Conservation (phyloP, 805 yeast genomes). For the Wickerhamomyces kurtzmanii region DNA sequence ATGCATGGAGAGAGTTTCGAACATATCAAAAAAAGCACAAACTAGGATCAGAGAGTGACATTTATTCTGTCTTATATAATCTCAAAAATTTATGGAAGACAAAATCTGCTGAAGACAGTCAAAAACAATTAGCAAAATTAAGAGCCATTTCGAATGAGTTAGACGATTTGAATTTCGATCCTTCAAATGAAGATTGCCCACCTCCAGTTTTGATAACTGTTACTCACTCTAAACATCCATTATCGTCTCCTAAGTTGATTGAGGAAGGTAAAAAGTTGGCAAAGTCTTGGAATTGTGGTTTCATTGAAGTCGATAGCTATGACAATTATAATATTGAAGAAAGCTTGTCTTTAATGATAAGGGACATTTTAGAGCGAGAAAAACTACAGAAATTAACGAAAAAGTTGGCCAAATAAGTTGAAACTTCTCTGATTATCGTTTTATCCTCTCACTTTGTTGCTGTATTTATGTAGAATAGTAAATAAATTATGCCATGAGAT, state of each 20-base stretch:
- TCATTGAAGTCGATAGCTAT: slow-evolving; percentile 49
- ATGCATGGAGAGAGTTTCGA: slow-evolving; percentile 66
- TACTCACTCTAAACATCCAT: slow-evolving; percentile 47
- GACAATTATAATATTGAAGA: slow-evolving; percentile 44
- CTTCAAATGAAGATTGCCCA: slow-evolving; percentile 27
- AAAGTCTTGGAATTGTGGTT: slow-evolving; percentile 53
- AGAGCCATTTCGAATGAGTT: slow-evolving; percentile 19
- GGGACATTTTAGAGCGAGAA: slow-evolving; percentile 47
- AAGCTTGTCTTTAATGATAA: slow-evolving; percentile 41
- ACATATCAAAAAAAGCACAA: slow-evolving; percentile 48
- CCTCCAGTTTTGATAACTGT: slow-evolving; percentile 67
- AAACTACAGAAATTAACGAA: slow-evolving; percentile 15
- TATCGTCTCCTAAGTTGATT: slow-evolving; percentile 51
- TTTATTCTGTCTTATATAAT: slow-evolving; percentile 48
- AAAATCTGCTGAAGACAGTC: slow-evolving; percentile 18
- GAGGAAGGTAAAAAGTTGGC: slow-evolving; percentile 52
- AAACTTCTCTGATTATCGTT: too few species aligned
- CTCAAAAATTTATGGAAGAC: slow-evolving; percentile 50
- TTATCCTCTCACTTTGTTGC: too few species aligned
- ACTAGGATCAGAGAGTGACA: slow-evolving; percentile 57
- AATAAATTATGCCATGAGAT: too few species aligned
- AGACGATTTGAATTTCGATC: slow-evolving; percentile 22
- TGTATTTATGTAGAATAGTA: too few species aligned
- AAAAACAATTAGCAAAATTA: slow-evolving; percentile 19
- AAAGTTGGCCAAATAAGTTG: too few species aligned